Evolutionary conservation across 1,139 yeast genomes (phyloP).

Genomic region (Geotrichum candidum): DNA sequence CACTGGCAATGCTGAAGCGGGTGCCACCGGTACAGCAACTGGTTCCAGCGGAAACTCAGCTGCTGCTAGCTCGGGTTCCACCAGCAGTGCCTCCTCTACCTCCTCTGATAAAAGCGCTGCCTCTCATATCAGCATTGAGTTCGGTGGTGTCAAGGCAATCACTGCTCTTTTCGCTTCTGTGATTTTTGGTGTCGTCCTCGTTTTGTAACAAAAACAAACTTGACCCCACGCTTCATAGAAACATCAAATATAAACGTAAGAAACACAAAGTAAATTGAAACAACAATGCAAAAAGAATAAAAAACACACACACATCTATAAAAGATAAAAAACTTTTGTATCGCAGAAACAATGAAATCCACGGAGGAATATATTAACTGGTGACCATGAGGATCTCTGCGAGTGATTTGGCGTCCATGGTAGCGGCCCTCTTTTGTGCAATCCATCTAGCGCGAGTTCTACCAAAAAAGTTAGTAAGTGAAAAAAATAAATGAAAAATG

Average conservation of each 20-base stretch:
- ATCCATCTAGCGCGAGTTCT: slow-evolving; percentile 75
- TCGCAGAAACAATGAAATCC: background rate
- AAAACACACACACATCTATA: background rate
- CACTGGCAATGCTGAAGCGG: slow-evolving; percentile 24
- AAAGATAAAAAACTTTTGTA: background rate
- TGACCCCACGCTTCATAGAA: background rate
- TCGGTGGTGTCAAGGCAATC: slow-evolving; percentile 11
- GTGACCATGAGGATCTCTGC: slow-evolving; percentile 87
- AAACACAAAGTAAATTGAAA: background rate
- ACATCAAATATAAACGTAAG: background rate
- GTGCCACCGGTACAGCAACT: slow-evolving; percentile 14
- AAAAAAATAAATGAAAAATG: background rate
- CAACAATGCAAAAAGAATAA: slow-evolving; percentile 3
- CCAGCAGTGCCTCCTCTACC: slow-evolving; percentile 20
- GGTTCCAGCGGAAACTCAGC: slow-evolving; percentile 20
- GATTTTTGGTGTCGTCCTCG: slow-evolving; percentile 8
- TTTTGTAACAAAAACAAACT: background rate
- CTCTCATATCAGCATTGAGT: slow-evolving; percentile 6
- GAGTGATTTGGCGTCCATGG: slow-evolving; percentile 79
- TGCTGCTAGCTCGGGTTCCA: slow-evolving; percentile 16
- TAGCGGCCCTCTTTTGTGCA: slow-evolving; percentile 82
- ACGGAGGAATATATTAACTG: background rate
- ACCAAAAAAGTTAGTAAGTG: background rate
- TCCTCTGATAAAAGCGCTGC: slow-evolving; percentile 23
- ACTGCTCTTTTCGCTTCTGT: slow-evolving; percentile 8